Evolutionary conservation across 495 filamentous ascomycete species (phyloP).

Genomic region (Parmelia sp.): DNA sequence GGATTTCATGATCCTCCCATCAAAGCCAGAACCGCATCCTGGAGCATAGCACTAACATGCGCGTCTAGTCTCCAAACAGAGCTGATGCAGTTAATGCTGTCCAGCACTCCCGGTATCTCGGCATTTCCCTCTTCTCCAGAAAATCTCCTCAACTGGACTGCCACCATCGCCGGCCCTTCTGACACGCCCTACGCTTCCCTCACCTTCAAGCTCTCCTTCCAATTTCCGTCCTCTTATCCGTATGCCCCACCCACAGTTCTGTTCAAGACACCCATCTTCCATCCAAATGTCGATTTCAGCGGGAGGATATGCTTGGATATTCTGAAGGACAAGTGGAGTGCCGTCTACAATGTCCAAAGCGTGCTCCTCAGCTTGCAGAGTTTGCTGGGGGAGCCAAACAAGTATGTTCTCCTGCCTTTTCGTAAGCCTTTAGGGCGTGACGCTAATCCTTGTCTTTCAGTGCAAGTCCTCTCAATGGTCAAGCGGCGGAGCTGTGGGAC

Average conservation of each 20-base stretch:
- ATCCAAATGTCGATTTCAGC: slow-evolving; percentile 90
- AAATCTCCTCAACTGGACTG: slow-evolving; percentile 86
- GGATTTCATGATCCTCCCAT: not conserved
- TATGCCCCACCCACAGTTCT: slow-evolving; percentile 89
- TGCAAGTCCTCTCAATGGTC: slow-evolving; percentile 88
- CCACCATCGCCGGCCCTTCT: slow-evolving; percentile 84
- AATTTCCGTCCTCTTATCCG: slow-evolving; percentile 88
- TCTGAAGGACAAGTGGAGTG: slow-evolving; percentile 96
- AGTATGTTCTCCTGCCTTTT: slow-evolving; percentile 51
- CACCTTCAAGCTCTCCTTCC: slow-evolving; percentile 87
- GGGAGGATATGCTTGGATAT: slow-evolving; percentile 94
- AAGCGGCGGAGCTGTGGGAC: slow-evolving; percentile 95
- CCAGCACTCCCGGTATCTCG: slow-evolving; percentile 84
- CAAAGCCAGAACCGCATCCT: not conserved
- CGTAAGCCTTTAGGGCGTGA: not conserved
- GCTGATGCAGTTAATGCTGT: slow-evolving; percentile 96
- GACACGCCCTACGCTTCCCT: slow-evolving; percentile 87
- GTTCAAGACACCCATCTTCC: slow-evolving; percentile 90
- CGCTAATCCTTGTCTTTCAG: slow-evolving; percentile 37
- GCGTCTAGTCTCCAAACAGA: slow-evolving; percentile 79
- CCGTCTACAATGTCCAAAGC: slow-evolving; percentile 88
- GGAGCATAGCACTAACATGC: slow-evolving; percentile 8
- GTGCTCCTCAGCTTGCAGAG: slow-evolving; percentile 92
- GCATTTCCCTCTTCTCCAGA: slow-evolving; percentile 88
- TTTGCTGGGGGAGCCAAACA: slow-evolving; percentile 93